Conservation (phyloP, 2,329 filamentous ascomycete species). For the Penicillium digitatum region DNA sequence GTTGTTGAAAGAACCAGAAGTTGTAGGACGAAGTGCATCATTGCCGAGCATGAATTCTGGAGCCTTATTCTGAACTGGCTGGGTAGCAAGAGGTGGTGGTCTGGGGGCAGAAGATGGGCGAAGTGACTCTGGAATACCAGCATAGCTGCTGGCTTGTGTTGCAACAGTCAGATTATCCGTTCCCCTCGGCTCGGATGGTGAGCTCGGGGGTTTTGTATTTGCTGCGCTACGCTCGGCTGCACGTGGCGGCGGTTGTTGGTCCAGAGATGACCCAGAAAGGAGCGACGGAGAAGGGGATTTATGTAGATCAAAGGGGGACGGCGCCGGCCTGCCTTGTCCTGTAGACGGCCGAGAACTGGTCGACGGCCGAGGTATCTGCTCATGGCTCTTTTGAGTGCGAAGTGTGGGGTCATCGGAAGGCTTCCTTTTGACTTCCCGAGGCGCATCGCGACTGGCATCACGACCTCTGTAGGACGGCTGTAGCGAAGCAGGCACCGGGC, state of each 20-base stretch:
- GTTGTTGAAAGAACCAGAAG: constrained; percentile 26
- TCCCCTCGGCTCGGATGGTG: constrained; percentile 21
- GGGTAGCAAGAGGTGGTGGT: constrained; percentile 10
- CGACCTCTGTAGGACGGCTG: constrained; percentile 32
- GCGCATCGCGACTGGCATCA: constrained; percentile 38
- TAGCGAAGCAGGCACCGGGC: constrained; percentile 8
- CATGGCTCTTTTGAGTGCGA: constrained; percentile 38
- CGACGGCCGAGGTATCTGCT: constrained; percentile 38
- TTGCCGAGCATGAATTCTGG: constrained; percentile 21
- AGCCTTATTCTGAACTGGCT: constrained; percentile 9
- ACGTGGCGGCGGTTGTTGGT: constrained; percentile 27
- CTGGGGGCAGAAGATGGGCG: constrained; percentile 26
- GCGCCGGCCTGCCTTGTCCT: constrained; percentile 23
- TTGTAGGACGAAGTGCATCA: constrained; percentile 31
- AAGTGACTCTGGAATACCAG: constrained; percentile 19
- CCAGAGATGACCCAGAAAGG: constrained; percentile 20
- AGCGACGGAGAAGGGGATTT: constrained; percentile 16
- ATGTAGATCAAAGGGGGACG: constrained; percentile 28
- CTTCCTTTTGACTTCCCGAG: constrained; percentile 29
- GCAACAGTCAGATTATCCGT: constrained; percentile 19
- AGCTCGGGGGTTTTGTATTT: constrained; percentile 10
- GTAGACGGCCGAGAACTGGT: constrained; percentile 28
- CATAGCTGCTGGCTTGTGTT: constrained; percentile 19
- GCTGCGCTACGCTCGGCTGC: constrained; percentile 22
- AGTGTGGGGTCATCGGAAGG: constrained; percentile 37